These are phyloP conservation scores for Saussurea involucrata DNA, from an alignment of 129 eudicot genomes.

Conservation along the genomic window DNA sequence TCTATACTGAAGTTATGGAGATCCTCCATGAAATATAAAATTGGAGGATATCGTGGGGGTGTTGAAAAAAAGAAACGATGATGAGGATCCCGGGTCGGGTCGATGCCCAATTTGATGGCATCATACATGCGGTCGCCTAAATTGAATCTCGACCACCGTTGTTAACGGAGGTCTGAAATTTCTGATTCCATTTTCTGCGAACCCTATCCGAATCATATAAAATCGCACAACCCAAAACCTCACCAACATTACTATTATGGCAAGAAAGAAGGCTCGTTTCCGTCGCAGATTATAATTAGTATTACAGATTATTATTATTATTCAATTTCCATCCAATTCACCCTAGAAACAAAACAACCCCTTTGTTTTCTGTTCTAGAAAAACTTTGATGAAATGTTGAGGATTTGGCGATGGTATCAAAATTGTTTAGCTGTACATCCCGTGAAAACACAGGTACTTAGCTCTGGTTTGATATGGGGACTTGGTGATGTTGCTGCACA, in stretches of 20 bases:
- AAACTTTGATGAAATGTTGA: constrained; percentile 44
- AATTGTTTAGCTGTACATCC: constrained; percentile 72
- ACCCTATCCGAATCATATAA: constrained; percentile 20
- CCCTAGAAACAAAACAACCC: constrained; percentile 4
- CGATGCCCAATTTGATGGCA: neutral
- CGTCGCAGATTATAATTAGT: neutral
- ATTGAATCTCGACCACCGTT: constrained; percentile 42
- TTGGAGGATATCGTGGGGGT: no score
- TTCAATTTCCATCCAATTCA: no score
- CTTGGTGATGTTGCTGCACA: constrained; percentile 91
- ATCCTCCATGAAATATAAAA: no score
- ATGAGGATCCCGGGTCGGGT: neutral
- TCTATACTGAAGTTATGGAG: no score
- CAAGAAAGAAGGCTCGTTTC: constrained; percentile 7
- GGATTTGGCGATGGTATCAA: constrained; percentile 81
- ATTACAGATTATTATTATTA: no score
- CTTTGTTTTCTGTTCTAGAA: neutral
- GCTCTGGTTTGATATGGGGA: constrained; percentile 90
- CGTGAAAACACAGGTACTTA: constrained; percentile 82
- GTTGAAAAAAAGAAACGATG: neutral
- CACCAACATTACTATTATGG: neutral
- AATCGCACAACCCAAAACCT: constrained; percentile 16
- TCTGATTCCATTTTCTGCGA: constrained; percentile 24
- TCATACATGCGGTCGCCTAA: constrained; percentile 5
- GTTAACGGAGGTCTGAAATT: constrained; percentile 31